Base-by-base conservation (phyloP, 1,284 basidiomycete species). In the Ustilago nuda region DNA sequence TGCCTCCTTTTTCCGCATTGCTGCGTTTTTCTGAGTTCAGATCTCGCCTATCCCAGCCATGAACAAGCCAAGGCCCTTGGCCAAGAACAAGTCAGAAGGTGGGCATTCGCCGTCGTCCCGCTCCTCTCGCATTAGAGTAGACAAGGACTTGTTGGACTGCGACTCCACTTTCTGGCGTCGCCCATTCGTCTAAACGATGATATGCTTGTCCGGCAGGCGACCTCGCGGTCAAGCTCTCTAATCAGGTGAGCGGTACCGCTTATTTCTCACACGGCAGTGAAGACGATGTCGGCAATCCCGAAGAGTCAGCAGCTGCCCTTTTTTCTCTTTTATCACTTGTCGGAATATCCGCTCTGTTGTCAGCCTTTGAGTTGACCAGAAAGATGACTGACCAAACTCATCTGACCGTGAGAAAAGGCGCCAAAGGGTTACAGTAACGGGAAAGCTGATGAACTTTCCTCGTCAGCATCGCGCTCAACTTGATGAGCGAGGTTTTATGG, bases 51-150 rank as follows among this genome's bases (percentile, higher is more conserved):
- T 53, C 13, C 32, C 23, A 32, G 50, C 4, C 6, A n/a, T 46
- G 37, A 19, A 43, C 45, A 30, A 70, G 67, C 68, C 68, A 65
- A 61, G 68, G 43, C 43, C n/a, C 62, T 45, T 71, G 62, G 68
- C 68, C 62, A 71, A 71, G 68, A 61, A 60, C 41, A 45, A 27
- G 43, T 19, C 19, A 45, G 7, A 45, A 41, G n/a, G 54, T 37
- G 56, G 52, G 61, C 61, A 59, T 56, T 64, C 62, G 54, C 67
- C 54, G 61, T 62, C 54, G 61, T 58, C 30, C 32, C 43, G 37
- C 43, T 19, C 50, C 43, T 9, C 56, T 3, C 41, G n/a, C 41
- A 27, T 3, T 11, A 19, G 4, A 30, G 15, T 36, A 12, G 13
- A 57, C 56, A 30, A 19, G 33, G 12, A 33, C 37, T 32, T 13